These are phyloP conservation scores for Saitozyma podzolica DNA, from an alignment of 768 basidiomycete genomes.

Conservation along the genomic window DNA sequence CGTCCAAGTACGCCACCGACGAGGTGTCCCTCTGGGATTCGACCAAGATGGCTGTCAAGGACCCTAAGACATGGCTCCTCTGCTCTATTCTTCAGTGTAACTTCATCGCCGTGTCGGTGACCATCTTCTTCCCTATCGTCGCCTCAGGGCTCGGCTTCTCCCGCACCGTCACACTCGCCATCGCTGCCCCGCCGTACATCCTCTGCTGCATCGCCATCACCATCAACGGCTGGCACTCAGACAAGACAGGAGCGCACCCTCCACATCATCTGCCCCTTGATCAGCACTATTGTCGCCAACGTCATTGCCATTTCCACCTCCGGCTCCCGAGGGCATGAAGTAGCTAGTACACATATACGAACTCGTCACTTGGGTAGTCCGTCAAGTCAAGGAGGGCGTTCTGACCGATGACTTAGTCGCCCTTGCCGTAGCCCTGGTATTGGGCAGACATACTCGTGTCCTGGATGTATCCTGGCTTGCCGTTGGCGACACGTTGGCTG, in stretches of 20 bases:
- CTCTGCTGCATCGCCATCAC: constrained; percentile 43
- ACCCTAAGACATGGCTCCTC: constrained; percentile 44
- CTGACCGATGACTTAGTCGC: too few relatives aligned
- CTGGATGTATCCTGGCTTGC: too few relatives aligned
- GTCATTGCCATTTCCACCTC: constrained; percentile 46
- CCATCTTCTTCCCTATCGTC: constrained; percentile 49
- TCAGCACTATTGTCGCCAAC: constrained; percentile 43
- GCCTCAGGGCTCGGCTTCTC: constrained; percentile 37
- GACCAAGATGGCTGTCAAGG: constrained; percentile 37
- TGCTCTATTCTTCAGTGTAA: constrained; percentile 14
- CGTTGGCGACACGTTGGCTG: not conserved
- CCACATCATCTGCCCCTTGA: constrained; percentile 39
- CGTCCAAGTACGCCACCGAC: constrained; percentile 37
- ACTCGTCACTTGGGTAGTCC: constrained; percentile 34
- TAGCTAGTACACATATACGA: constrained; percentile 38
- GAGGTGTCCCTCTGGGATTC: constrained; percentile 28
- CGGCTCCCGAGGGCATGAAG: too few relatives aligned
- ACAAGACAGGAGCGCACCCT: constrained; percentile 39
- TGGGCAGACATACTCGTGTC: too few relatives aligned
- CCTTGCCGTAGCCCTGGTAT: too few relatives aligned
- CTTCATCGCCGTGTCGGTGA: constrained; percentile 43
- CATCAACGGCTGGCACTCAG: constrained; percentile 44
- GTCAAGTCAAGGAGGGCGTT: too few relatives aligned
- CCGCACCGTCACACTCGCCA: constrained; percentile 39
- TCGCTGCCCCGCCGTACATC: constrained; percentile 49